Base-by-base conservation (phyloP, 495 filamentous ascomycete species). In the Penicillium canariense region DNA sequence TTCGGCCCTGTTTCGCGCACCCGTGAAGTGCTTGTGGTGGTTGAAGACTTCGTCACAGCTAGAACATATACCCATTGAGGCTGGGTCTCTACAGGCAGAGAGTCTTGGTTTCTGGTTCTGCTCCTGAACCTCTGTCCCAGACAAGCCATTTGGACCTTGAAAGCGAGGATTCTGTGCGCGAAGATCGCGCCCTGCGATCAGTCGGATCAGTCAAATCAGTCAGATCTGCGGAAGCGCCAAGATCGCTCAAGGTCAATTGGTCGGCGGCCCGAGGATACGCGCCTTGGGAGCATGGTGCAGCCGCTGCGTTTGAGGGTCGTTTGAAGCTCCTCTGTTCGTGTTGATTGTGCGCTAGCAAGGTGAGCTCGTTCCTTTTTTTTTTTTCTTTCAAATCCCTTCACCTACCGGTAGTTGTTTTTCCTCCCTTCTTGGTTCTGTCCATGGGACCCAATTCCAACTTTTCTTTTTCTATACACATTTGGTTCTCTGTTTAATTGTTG, bases 261-360 rank as follows among this genome's bases (percentile, higher is more conserved):
- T 28, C 32, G 17, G 20, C 43, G 39, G 22, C 36, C 45, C 36
- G 17, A 34, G 31, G 20, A 58, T 58, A 59, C 56, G 65, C 66
- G 65, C 64, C 56, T 48, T 52, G 56, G n/a, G 71, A 70, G 69
- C 59, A 73, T 73, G 67, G 55, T 67, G 58, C 61, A 69, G 54
- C 32, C 52, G 52, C 61, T 63, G 59, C 63, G 60, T 70, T 67
- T 71, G 60, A 57, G 42, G 31, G 36, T 46, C 50, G 58, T 61
- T 55, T 62, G 59, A 52, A 57, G 54, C 42, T 59, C 49, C 47
- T 27, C 8, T n/a, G 25, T 47, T 53, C 38, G 15, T 48, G 31
- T 23, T 44, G 62, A 69, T 70, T 75, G 68, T 58, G 62, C 61
- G 62, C 61, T 54, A 61, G 48, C 31, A 26, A 62, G 66, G 71